phyloP scores from a whole-genome alignment of 257 asterid genomes.

The Solanum peruvianum region DNA sequence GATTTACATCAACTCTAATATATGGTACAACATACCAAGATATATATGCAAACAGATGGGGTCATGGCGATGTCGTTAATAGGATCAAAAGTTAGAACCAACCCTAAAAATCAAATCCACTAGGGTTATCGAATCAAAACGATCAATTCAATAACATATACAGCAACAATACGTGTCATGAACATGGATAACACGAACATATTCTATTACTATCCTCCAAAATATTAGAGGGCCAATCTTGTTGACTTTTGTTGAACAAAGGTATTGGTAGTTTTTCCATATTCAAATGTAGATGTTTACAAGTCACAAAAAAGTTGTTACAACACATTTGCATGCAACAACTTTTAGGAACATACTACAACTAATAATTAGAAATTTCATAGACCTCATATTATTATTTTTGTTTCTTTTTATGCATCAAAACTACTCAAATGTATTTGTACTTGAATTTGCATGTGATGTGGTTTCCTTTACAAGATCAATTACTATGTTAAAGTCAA shows the following conservation, averaged over 20 bases:
- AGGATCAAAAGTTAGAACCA: neutral
- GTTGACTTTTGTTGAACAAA: neutral
- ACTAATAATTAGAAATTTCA: neutral
- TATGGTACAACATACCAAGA: neutral
- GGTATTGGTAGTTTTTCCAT: neutral
- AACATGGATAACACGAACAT: neutral
- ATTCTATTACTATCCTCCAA: neutral
- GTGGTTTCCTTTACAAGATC: neutral
- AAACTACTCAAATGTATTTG: neutral
- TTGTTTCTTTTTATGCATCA: neutral
- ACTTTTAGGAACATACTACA: conserved; percentile 10
- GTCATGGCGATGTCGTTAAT: neutral
- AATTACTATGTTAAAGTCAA: neutral
- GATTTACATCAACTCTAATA: neutral
- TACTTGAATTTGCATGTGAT: neutral
- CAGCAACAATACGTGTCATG: neutral
- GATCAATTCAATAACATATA: no score
- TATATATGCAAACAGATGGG: neutral
- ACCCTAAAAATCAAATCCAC: neutral
- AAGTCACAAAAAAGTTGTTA: conserved; percentile 9
- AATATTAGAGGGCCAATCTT: neutral
- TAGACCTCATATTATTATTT: neutral
- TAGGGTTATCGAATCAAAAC: neutral
- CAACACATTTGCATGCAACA: neutral
- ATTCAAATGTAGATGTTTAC: conserved; percentile 1